Conservation (phyloP, 768 basidiomycete genomes). For the Tylopilus felleus region DNA sequence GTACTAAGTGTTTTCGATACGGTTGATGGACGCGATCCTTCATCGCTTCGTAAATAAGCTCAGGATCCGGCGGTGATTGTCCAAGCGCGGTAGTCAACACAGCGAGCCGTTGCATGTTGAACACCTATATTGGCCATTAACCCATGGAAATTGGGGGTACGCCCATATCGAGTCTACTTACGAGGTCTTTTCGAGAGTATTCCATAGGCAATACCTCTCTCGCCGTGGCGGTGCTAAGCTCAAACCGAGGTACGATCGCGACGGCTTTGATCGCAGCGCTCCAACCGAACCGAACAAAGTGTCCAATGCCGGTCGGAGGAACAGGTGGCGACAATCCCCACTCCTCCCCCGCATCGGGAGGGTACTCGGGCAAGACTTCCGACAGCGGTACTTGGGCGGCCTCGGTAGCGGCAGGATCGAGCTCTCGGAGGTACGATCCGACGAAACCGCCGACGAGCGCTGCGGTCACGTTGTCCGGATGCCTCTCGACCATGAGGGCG, state of each 20-base stretch:
- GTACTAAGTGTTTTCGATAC: conserved; percentile 81
- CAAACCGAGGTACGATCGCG: conserved; percentile 92
- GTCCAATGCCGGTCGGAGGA: conserved; percentile 89
- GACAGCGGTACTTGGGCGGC: conserved; percentile 90
- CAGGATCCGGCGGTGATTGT: conserved; percentile 87
- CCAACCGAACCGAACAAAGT: conserved; percentile 91
- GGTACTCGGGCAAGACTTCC: conserved; percentile 96
- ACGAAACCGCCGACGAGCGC: conserved; percentile 97
- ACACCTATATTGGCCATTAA: conserved; percentile 58
- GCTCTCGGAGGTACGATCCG: conserved; percentile 90
- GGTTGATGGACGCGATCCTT: conserved; percentile 98
- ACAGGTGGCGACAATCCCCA: conserved; percentile 90
- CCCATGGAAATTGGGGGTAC: neutral
- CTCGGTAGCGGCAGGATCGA: conserved; percentile 74
- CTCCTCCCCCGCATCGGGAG: conserved; percentile 83
- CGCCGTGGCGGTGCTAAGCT: conserved; percentile 94
- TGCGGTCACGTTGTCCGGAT: conserved; percentile 98
- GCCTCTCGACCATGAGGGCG: conserved; percentile 98
- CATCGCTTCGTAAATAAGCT: conserved; percentile 99
- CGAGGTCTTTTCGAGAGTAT: conserved; percentile 90
- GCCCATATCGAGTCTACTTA: conserved; percentile 29
- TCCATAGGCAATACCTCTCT: conserved; percentile 78
- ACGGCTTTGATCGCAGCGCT: conserved; percentile 81
- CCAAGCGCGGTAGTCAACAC: conserved; percentile 94
- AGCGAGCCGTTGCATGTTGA: conserved; percentile 94